Conservation (phyloP, 2,329 filamentous ascomycete species). For the Nigrospora sphaerica region DNA sequence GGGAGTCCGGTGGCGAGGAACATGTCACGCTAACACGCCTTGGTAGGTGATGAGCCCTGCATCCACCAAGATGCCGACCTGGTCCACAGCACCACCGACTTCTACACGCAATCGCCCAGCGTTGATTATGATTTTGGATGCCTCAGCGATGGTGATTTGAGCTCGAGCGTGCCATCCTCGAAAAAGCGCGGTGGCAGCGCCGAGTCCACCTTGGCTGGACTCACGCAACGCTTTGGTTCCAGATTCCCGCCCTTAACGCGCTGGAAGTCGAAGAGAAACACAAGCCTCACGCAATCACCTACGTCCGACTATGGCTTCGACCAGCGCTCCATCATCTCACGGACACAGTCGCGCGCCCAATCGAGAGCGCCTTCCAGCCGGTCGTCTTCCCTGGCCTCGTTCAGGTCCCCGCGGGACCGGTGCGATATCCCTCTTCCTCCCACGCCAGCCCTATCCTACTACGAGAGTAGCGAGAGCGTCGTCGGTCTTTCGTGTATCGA, state of each 20-base stretch:
- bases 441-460: constrained; percentile 57
- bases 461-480: constrained; percentile 51
- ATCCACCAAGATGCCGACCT: constrained; percentile 44
- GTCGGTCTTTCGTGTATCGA: constrained; percentile 40
- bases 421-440: constrained; percentile 47
- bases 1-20: background rate
- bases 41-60: constrained; percentile 54
- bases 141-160: constrained; percentile 56
- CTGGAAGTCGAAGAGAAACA: constrained; percentile 39
- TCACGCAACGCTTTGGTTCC: constrained; percentile 60
- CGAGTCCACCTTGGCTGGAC: constrained; percentile 53
- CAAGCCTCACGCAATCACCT: constrained; percentile 45
- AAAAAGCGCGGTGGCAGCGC: constrained; percentile 51
- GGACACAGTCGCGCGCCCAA: constrained; percentile 59
- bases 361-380: constrained; percentile 58
- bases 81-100: constrained; percentile 25
- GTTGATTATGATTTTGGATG: constrained; percentile 62
- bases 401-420: constrained; percentile 36
- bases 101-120: constrained; percentile 35
- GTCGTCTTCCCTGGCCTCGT: constrained; percentile 65
- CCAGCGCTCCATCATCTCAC: constrained; percentile 58
- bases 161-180: constrained; percentile 32
- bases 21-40: too few relatives aligned
- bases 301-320: constrained; percentile 82
- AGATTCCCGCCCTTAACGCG: constrained; percentile 47